Conservation (phyloP, 2,329 filamentous ascomycete species). For the Fusarium transvaalense region DNA sequence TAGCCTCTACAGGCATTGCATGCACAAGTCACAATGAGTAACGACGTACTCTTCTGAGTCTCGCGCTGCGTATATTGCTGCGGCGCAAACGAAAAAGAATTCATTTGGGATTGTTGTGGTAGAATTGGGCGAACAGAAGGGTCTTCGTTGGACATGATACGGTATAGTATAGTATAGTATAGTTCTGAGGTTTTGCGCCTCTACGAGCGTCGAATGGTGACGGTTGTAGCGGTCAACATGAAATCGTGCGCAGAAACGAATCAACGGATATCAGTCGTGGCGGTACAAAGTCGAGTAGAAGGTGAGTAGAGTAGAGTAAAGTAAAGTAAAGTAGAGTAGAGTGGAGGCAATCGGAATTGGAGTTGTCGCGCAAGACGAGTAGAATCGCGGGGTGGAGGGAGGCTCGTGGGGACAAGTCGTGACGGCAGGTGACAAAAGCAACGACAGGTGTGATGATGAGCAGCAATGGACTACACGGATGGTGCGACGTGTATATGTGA, state of each 20-base stretch:
- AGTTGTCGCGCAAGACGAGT: slow-evolving; percentile 30
- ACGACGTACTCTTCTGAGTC: slow-evolving; percentile 83
- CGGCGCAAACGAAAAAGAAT: slow-evolving; percentile 81
- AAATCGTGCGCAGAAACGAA: slow-evolving; percentile 45
- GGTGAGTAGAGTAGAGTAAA: no score
- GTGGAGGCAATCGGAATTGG: slow-evolving; percentile 10
- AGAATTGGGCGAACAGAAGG: slow-evolving; percentile 71
- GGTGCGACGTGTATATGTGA: slow-evolving; percentile 12
- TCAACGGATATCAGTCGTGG: slow-evolving; percentile 14
- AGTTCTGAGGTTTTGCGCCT: slow-evolving; percentile 46
- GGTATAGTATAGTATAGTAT: slow-evolving; percentile 19
- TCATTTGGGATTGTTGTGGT: slow-evolving; percentile 72
- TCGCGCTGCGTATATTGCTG: slow-evolving; percentile 69
- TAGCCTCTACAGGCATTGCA: neutral
- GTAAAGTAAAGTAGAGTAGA: no score
- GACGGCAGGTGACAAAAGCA: slow-evolving; percentile 40
- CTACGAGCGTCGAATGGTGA: slow-evolving; percentile 38
- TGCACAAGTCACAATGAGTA: slow-evolving; percentile 20
- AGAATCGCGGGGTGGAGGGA: slow-evolving; percentile 43
- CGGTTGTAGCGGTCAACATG: slow-evolving; percentile 47
- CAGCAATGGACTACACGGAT: slow-evolving; percentile 11
- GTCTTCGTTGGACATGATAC: slow-evolving; percentile 71
- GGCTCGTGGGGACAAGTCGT: slow-evolving; percentile 36
- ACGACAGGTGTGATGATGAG: slow-evolving; percentile 22
- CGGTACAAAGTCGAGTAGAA: slow-evolving; percentile 19